Base-by-base conservation (phyloP, 768 basidiomycete genomes). In the Boletales sp. region DNA sequence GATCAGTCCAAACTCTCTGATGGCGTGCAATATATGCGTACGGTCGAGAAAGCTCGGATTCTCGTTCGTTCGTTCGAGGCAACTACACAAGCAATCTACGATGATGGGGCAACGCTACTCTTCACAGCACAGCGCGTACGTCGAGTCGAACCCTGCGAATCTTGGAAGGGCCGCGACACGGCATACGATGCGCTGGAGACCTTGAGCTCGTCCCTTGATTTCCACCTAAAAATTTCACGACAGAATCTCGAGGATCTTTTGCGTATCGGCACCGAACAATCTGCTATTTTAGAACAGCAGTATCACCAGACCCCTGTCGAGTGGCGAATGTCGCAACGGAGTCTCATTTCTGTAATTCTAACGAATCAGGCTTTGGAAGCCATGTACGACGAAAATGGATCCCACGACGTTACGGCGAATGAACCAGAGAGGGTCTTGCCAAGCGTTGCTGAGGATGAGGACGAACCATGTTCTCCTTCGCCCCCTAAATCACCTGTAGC, bases 11-110 rank as follows among this genome's bases (percentile, higher is more conserved):
- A 65, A 8, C 60, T 72, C 1, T 50, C 63, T 2, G 66, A 69
- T 10, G 74, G 74, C 37, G 57, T 58, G 14, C 63, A 62, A 18
- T 79, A 77, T 48, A 52, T 70, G 42, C 66, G 69, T 36, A 70
- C 70, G 24, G 74, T 80, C 1, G 70, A 74, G 44, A 71, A 69
- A 47, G 81, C 79, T 5, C 73, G 74, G 8, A 55, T 66, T 14
- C 67, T 80, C 15, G 66, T 82, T 8, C 73, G 78, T 19, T 70
- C 71, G 7, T 61, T 81, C 40, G 82, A 82, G 58, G 68, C 69
- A 1, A 56, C 69, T 12, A 68, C 75, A 11, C 81, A 83, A 49
- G 72, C 76, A 3, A 62, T 83, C 1, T 80, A 74, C 53, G 79
- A 82, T 48, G 72, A 77, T 44, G 71, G 75, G 2, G 64, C 72